phyloP scores from a whole-genome alignment of 2,329 filamentous ascomycete genomes.

The Stromatinia cepivora region DNA sequence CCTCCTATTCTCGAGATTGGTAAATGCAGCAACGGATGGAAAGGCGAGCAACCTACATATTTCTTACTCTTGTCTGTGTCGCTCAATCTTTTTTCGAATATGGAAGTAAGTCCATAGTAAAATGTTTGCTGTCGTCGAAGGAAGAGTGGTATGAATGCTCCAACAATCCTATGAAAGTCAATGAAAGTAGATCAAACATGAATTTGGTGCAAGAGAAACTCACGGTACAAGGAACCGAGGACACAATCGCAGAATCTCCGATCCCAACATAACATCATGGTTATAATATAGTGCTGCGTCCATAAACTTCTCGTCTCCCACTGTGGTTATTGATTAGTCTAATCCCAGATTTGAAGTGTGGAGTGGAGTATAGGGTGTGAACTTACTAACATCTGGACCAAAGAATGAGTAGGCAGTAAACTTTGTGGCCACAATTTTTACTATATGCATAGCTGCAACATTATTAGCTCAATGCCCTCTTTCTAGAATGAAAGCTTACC shows the following conservation, averaged over 20 bases:
- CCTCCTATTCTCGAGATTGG: neutral
- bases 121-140: slow-evolving; percentile 2
- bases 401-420: neutral
- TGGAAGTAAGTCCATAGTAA: neutral
- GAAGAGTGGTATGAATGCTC: no score
- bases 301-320: slow-evolving; percentile 22
- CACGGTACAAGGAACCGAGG: slow-evolving; percentile 21
- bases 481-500: no score
- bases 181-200: no score
- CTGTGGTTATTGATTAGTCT: neutral
- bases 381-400: neutral
- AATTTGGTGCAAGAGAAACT: neutral
- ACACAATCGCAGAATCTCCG: slow-evolving; percentile 21
- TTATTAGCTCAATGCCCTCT: no score
- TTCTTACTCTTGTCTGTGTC: no score
- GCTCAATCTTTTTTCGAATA: no score
- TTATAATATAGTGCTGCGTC: slow-evolving; percentile 12
- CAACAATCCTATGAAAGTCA: no score
- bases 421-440: no score
- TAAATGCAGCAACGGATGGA: neutral
- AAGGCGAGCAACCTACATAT: no score
- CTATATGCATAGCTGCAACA: no score
- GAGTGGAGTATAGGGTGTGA: neutral
- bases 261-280: slow-evolving; percentile 17
- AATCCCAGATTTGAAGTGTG: neutral